Conservation (phyloP, 495 filamentous ascomycete genomes). For the Tuber melanosporum region DNA sequence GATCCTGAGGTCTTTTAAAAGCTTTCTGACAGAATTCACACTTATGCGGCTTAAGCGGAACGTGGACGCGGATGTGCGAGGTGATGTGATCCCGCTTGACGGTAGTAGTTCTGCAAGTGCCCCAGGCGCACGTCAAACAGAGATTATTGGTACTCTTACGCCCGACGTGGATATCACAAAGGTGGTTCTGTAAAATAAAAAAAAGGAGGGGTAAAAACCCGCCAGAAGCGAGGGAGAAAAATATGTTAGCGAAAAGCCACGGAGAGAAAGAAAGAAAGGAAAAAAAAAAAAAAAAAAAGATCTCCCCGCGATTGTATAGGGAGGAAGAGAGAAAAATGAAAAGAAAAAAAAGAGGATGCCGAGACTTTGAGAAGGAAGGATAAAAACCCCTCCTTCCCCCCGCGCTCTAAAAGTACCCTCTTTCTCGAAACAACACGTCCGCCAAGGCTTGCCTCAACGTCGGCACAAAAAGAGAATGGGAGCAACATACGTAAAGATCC, state of each 20-base stretch:
- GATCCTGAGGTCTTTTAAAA: slow-evolving; percentile 97
- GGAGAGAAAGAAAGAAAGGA: background rate
- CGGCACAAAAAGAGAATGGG: slow-evolving; percentile 28
- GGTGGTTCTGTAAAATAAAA: slow-evolving; percentile 66
- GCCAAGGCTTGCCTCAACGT: slow-evolving; percentile 19
- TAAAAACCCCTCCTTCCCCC: slow-evolving; percentile 20
- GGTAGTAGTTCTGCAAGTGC: slow-evolving; percentile 87
- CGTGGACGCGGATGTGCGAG: slow-evolving; percentile 96
- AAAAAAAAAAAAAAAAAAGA: background rate
- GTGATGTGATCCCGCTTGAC: slow-evolving; percentile 99
- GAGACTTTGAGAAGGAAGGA: slow-evolving; percentile 35
- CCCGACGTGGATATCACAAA: slow-evolving; percentile 97
- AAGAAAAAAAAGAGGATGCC: slow-evolving; percentile 35
- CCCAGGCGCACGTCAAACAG: slow-evolving; percentile 96
- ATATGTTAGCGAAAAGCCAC: background rate
- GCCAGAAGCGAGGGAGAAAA: slow-evolving; percentile 7
- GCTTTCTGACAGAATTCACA: slow-evolving; percentile 98
- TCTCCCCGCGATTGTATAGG: slow-evolving; percentile 14
- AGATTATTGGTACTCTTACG: slow-evolving; percentile 99
- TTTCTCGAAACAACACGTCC: slow-evolving; percentile 30
- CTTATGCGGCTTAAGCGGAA: slow-evolving; percentile 95
- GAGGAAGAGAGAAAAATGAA: slow-evolving; percentile 6
- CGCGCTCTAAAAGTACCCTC: background rate
- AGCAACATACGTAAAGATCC: slow-evolving; percentile 74
- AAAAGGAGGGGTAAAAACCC: slow-evolving; percentile 31